Conservation (phyloP, 805 yeast species). For the Starmera amethionina region DNA sequence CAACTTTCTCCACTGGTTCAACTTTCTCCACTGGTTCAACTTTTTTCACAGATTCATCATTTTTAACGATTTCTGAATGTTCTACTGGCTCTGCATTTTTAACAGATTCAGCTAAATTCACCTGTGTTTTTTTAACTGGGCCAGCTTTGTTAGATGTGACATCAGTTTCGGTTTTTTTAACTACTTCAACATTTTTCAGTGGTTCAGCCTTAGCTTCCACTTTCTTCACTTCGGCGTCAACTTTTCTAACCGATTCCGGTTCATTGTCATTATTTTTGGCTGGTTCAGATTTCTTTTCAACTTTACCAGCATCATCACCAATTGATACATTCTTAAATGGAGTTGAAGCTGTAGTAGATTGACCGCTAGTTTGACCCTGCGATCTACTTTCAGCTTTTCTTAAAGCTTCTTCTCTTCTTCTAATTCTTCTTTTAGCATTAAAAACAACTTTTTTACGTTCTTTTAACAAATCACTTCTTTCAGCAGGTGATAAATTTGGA, state of each 20-base stretch:
- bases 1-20: neutral
- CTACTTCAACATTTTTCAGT: neutral
- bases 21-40: neutral
- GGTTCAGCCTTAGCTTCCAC: neutral
- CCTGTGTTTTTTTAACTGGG: neutral
- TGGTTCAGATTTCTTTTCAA: neutral
- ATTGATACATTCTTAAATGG: too few relatives aligned
- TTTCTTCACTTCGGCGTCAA: neutral
- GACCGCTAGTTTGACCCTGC: constrained; percentile 1
- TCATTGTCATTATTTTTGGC: neutral
- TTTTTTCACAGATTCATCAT: constrained; percentile 1
- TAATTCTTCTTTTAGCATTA: constrained; percentile 6
- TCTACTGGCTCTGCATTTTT: neutral
- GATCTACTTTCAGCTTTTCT: constrained; percentile 8
- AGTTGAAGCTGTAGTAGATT: neutral
- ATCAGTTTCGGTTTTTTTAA: neutral
- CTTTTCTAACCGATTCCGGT: neutral
- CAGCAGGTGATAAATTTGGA: neutral
- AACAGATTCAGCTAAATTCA: neutral
- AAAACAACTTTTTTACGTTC: constrained; percentile 2
- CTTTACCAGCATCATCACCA: neutral
- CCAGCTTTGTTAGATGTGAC: neutral
- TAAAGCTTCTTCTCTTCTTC: constrained; percentile 1
- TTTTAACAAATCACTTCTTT: constrained; percentile 1
- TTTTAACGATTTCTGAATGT: constrained; percentile 1